Evolutionary conservation across 345 rosid genomes (phyloP).

Genomic region (Tarenaya hassleriana): DNA sequence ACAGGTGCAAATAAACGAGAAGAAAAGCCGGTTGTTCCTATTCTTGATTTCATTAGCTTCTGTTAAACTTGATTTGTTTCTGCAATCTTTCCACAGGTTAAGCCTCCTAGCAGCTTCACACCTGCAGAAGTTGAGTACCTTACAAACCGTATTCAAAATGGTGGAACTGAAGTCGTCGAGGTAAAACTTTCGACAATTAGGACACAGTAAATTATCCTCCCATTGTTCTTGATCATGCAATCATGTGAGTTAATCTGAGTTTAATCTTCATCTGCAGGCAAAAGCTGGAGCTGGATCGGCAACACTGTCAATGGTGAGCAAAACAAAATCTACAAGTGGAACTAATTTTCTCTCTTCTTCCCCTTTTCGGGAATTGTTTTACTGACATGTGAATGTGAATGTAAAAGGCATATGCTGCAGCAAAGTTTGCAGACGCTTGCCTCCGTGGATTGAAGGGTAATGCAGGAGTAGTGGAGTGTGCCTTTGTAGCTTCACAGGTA

Average conservation of each 20-base stretch:
- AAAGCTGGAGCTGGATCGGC: conserved; percentile 86
- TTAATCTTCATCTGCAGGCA: conserved; percentile 35
- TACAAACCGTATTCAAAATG: conserved; percentile 72
- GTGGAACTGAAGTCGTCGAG: conserved; percentile 89
- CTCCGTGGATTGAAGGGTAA: conserved; percentile 75
- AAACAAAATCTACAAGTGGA: background rate
- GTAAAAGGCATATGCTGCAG: conserved; percentile 69
- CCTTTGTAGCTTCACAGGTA: conserved; percentile 60
- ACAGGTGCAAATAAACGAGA: conserved; percentile 38
- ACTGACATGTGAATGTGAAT: background rate
- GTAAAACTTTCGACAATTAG: conserved; percentile 18
- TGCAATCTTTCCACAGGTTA: conserved; percentile 38
- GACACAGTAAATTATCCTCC: background rate
- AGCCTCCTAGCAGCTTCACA: conserved; percentile 67
- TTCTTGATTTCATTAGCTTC: background rate
- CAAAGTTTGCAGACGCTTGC: conserved; percentile 77
- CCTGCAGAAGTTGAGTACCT: conserved; percentile 56
- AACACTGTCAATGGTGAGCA: conserved; percentile 68
- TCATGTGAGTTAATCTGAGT: background rate
- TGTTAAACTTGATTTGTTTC: background rate
- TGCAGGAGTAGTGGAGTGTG: conserved; percentile 50
- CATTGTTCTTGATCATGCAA: background rate
- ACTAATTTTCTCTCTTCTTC: background rate
- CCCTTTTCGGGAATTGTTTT: background rate
- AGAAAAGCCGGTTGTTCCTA: background rate